Conservation (phyloP, 768 basidiomycete species). For the Pulveroboletus sp. region DNA sequence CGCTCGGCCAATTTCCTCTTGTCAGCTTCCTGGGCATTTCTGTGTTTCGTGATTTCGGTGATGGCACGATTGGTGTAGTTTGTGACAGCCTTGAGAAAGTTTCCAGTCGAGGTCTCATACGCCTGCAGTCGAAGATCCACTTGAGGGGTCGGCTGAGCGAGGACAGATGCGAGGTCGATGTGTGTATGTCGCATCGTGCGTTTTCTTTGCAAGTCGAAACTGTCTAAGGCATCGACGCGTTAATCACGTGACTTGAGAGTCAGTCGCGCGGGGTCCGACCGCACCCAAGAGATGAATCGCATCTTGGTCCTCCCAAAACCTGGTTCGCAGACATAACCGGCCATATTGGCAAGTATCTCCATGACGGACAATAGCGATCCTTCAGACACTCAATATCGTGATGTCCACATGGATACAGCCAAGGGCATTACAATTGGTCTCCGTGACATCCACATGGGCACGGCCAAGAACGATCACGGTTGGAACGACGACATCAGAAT, state of each 20-base stretch:
- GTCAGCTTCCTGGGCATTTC: constrained; percentile 55
- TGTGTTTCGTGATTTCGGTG: constrained; percentile 61
- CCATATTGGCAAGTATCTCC: not conserved
- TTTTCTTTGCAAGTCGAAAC: not conserved
- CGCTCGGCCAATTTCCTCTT: constrained; percentile 62
- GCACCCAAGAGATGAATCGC: not conserved
- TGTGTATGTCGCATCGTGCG: constrained; percentile 37
- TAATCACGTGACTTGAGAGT: constrained; percentile 19
- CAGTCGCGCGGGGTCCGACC: too few species aligned
- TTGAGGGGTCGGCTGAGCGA: constrained; percentile 50
- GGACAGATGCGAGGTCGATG: constrained; percentile 55
- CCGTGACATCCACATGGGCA: constrained; percentile 58
- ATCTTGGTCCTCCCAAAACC: not conserved
- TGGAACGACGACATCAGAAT: constrained; percentile 56
- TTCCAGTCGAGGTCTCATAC: constrained; percentile 62
- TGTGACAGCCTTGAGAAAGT: constrained; percentile 68
- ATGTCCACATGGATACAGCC: constrained; percentile 79
- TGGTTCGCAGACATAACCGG: not conserved
- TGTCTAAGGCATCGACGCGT: constrained; percentile 3
- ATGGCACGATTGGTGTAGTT: constrained; percentile 71
- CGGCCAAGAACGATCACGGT: constrained; percentile 48
- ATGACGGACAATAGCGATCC: constrained; percentile 12
- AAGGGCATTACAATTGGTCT: constrained; percentile 49
- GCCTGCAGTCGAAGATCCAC: constrained; percentile 60
- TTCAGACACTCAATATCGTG: constrained; percentile 35